Percentiles rank a stretch among this genome's conserved stretches.
Evolutionary conservation across 1,284 basidiomycete genomes (phyloP).

Genomic region (Kwoniella shivajii): DNA sequence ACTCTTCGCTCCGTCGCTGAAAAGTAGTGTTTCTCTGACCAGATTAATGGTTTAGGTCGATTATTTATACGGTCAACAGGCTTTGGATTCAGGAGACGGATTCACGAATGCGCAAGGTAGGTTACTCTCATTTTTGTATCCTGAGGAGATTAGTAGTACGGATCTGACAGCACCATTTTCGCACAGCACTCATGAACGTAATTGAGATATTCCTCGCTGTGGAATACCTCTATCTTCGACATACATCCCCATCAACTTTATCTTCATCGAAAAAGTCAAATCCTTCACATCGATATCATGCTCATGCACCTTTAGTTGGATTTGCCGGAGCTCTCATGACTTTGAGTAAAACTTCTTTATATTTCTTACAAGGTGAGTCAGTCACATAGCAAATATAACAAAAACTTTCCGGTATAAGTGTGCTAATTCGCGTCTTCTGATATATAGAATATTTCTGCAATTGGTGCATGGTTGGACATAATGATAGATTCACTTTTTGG

Average conservation of each 20-base stretch:
- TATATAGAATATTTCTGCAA: conserved; percentile 51
- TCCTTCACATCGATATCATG: conserved; percentile 52
- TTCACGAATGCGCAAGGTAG: conserved; percentile 85
- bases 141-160: too few relatives aligned
- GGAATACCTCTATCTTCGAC: conserved; percentile 72
- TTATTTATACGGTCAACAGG: conserved; percentile 69
- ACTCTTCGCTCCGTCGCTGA: too few relatives aligned
- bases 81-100: conserved; percentile 67
- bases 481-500: conserved; percentile 60
- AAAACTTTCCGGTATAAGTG: too few relatives aligned
- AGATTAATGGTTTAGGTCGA: conserved; percentile 62
- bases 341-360: conserved; percentile 79
- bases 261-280: conserved; percentile 41
- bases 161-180: conserved; percentile 4
- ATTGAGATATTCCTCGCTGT: conserved; percentile 76
- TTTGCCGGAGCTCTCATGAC: conserved; percentile 75
- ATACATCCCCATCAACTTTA: conserved; percentile 57
- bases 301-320: conserved; percentile 64
- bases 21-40: not conserved
- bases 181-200: conserved; percentile 72
- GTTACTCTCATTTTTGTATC: conserved; percentile 29
- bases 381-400: not conserved
- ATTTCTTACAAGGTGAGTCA: conserved; percentile 68
- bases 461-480: conserved; percentile 74
- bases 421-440: not conserved